Evolutionary conservation across 768 basidiomycete species (phyloP), one percentile per base, ranked within the genome.

Genomic region (Naganishia randhawae): DNA sequence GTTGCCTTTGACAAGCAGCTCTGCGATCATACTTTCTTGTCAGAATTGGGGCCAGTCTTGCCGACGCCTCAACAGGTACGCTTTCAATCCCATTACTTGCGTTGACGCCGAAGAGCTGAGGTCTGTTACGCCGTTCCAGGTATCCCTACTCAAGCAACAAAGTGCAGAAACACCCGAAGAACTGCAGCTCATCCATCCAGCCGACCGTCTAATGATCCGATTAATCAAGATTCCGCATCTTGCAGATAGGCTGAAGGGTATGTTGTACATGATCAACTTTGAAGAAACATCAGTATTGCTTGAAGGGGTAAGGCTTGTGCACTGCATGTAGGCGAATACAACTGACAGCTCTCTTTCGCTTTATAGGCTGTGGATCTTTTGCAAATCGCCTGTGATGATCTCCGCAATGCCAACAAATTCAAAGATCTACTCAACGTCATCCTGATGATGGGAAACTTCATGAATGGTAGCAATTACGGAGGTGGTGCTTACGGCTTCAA

Each of bases 401-500:
- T 98, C 29, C 83, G 91, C 42, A 82, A 88, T 62, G 93, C 95
- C n/a, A 86, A 85, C 73, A 82, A 85, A 48, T 96, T 99, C 83
- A 92, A 92, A 74, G 89, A 94, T 77, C 82, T 98, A 33, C 85
- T 97, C 62, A 92, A 88, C 89, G 85, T 99, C 48, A 96, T 98
- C 71, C 87, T 99, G 16, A 84, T 94, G 73, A 86, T 99, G 72
- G 95, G 95, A 50, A 99, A 99, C 78, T 99, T 92, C 79, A 93
- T 98, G 88, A 99, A 99, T 77, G 92, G 93, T 7, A 89, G 92
- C 63, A 92, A 94, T 64, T 85, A 92, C 74, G 96, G 95, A 78
- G 95, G 95, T 65, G 94, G 94, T 35, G 96, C 96, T 0, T 95
- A 91, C 73, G 95, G 95, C 68, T 99, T 99, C 85, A 87, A 90